Percentiles rank a stretch among this genome's conserved stretches.
phyloP scores from a whole-genome alignment of 306 rosid species.

The Cucurbita moschata region DNA sequence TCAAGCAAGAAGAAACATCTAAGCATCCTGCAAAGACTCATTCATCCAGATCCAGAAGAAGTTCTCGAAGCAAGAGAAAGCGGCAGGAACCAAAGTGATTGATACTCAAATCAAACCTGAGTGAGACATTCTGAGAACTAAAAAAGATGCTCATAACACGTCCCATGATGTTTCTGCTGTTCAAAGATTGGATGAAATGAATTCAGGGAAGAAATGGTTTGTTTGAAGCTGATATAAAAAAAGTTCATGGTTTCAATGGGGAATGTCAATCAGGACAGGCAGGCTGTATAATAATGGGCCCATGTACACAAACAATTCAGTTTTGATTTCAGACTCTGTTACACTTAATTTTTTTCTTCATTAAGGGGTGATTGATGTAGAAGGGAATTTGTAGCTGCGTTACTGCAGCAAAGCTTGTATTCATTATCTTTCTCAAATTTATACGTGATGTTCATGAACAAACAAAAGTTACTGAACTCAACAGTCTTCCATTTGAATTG shows the following conservation, averaged over 20 bases:
- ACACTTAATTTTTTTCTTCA: not conserved
- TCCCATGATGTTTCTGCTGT: conserved; percentile 5
- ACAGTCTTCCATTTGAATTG: not conserved
- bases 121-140: conserved; percentile 39
- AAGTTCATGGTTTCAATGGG: not conserved
- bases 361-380: conserved; percentile 3
- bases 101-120: conserved; percentile 49
- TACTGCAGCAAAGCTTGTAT: conserved; percentile 5
- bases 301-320: conserved; percentile 5
- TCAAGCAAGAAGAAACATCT: conserved; percentile 27
- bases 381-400: not conserved
- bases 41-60: conserved; percentile 48
- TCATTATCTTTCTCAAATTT: not conserved
- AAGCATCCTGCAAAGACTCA: conserved; percentile 52
- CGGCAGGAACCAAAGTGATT: conserved; percentile 51
- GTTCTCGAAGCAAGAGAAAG: conserved; percentile 65
- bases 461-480: not conserved
- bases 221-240: not conserved
- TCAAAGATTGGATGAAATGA: not conserved
- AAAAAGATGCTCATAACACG: conserved; percentile 4
- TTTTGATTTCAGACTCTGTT: not conserved
- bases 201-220: conserved; percentile 3
- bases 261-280: not conserved
- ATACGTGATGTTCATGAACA: not conserved
- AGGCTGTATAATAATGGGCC: not conserved